Evolutionary conservation across 192 early-diverging fungal genomes (phyloP), one percentile per base, ranked within the genome.

Genomic region (Rhizoclosmatium sp.): DNA sequence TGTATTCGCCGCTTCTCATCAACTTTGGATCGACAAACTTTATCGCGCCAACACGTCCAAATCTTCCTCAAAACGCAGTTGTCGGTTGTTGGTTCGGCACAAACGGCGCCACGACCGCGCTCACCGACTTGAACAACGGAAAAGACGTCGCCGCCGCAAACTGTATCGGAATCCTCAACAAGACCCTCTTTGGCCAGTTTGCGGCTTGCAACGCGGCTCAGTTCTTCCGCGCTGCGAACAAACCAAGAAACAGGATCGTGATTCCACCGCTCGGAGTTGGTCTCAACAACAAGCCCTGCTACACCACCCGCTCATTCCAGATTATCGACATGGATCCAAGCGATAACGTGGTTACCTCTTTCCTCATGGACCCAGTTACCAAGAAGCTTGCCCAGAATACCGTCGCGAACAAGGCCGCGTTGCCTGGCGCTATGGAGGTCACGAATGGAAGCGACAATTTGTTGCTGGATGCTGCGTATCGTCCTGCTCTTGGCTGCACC

Each of bases 31-130:
- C 80, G 49, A 51, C 21, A 4, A 67, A 77, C 75, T 77, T 79
- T 44, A 67, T 85, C 21, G 72, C 75, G 9, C 85, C 85, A 42
- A 77, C 77, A 47, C 62, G 68, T 12, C 80, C 80, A 2, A 85
- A 46, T 23, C 76, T 85, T 47, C 81, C 85, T 45, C 54, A 80
- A 19, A 79, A 78, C 19, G 62, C 75, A 1, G 71, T 79, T 45
- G 82, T 85, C 41, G 82, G 78, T 23, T 78, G 79, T 46, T 84
- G 82, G 82, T 84, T 85, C 65, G 85, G 85, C 41, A 80, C 85
- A 16, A 85, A 85, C 60, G 80, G 64, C 39, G 72, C 61, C 10
- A 79, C 71, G 9, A 78, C 80, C 39, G 54, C 71, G 40, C 82
- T 85, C 19, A 69, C 80, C 7, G 81, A 81, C 72, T 64, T 41